Conservation (phyloP, 805 yeast genomes). For the Candida sithepensis region DNA sequence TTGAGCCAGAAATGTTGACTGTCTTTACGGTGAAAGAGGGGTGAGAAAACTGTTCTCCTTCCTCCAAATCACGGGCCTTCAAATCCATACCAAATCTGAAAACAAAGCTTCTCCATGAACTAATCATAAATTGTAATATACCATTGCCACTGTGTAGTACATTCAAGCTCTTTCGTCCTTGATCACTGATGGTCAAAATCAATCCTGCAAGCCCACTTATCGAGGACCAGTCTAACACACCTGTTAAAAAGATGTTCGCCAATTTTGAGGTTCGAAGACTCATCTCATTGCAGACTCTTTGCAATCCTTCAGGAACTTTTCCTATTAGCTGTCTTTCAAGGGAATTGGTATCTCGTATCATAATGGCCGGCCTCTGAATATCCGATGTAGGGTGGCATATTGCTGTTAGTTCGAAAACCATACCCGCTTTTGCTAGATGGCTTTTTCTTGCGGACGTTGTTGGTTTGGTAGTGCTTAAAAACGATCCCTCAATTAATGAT, state of each 20-base stretch:
- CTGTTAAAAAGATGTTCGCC: conserved; percentile 70
- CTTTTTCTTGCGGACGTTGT: no score
- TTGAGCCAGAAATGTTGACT: conserved; percentile 14
- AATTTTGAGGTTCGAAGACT: conserved; percentile 55
- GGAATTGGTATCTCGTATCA: conserved; percentile 43
- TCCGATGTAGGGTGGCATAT: conserved; percentile 64
- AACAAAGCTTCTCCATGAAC: conserved; percentile 85
- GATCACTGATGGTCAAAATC: conserved; percentile 76
- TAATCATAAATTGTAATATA: conserved; percentile 51
- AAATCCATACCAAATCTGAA: conserved; percentile 70
- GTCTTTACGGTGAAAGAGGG: conserved; percentile 18
- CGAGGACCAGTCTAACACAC: conserved; percentile 71
- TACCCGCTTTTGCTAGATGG: conserved; percentile 7
- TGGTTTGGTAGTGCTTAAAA: no score
- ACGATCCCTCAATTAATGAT: no score
- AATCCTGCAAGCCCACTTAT: conserved; percentile 93
- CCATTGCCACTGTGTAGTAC: conserved; percentile 48
- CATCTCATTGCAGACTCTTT: conserved; percentile 64
- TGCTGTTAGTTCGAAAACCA: conserved; percentile 47
- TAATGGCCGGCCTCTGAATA: conserved; percentile 50
- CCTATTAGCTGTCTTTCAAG: conserved; percentile 71
- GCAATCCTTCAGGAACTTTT: conserved; percentile 80
- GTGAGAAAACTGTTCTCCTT: conserved; percentile 6
- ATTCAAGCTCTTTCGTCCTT: conserved; percentile 57
- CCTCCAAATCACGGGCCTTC: conserved; percentile 17